Evolutionary conservation across 257 asterid species (phyloP).

Genomic region (Capsicum chinense): DNA sequence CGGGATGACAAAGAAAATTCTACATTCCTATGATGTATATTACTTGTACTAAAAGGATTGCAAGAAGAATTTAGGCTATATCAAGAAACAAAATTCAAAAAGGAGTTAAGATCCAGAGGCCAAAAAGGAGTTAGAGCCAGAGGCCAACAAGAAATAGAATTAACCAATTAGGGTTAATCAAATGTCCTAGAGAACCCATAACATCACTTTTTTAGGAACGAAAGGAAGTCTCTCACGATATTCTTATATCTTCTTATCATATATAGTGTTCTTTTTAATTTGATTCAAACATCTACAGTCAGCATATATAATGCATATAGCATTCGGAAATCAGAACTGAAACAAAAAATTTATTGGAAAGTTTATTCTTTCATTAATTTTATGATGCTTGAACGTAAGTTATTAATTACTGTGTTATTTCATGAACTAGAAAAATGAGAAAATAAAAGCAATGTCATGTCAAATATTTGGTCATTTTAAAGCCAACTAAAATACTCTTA

Average conservation of each 20-base stretch:
- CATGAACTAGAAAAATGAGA: background rate
- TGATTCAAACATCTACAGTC: background rate
- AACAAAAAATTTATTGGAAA: background rate
- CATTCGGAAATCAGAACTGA: background rate
- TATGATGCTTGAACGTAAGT: too few relatives aligned
- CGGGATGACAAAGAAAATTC: too few relatives aligned
- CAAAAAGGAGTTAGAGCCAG: too few relatives aligned
- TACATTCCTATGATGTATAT: too few relatives aligned
- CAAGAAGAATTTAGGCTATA: too few relatives aligned
- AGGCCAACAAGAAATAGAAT: too few relatives aligned
- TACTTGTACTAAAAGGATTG: too few relatives aligned
- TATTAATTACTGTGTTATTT: background rate
- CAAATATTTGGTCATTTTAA: background rate
- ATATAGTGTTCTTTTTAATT: background rate
- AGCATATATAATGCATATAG: background rate
- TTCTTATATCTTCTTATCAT: background rate
- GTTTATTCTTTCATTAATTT: background rate
- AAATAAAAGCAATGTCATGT: background rate
- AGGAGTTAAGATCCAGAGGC: too few relatives aligned
- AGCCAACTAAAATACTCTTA: conserved; percentile 13
- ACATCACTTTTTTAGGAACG: too few relatives aligned
- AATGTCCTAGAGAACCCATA: too few relatives aligned
- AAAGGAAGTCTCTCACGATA: background rate
- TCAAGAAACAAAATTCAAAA: too few relatives aligned
- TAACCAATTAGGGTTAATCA: too few relatives aligned